Evolutionary conservation across 306 rosid species (phyloP).

Genomic region (Argentina anserina): DNA sequence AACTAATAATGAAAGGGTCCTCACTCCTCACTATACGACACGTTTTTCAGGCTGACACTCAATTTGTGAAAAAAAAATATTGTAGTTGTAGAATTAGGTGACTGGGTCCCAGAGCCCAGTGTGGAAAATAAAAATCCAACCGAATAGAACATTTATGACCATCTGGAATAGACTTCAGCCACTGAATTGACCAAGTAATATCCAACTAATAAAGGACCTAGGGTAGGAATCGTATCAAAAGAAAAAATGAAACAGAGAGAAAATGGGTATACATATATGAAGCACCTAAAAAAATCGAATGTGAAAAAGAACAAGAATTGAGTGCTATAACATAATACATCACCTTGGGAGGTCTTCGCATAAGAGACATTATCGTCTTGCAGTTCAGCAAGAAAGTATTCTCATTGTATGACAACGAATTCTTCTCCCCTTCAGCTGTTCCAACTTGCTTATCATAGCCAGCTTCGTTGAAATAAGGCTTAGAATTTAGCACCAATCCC

Average conservation of each 20-base stretch:
- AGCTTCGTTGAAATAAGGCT: slow-evolving; percentile 98
- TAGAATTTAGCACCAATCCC: slow-evolving; percentile 89
- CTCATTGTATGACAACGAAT: slow-evolving; percentile 93
- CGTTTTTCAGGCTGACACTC: not conserved
- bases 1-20: not conserved
- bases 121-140: not conserved
- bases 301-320: not conserved
- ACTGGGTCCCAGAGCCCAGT: not conserved
- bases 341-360: slow-evolving; percentile 95
- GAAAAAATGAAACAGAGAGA: not conserved
- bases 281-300: not conserved
- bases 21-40: not conserved
- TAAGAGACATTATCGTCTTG: slow-evolving; percentile 92
- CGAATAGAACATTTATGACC: too few species aligned
- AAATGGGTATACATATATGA: not conserved
- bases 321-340: slow-evolving; percentile 4
- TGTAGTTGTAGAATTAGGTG: not conserved
- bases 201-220: not conserved
- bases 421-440: slow-evolving; percentile 98
- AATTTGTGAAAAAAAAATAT: not conserved
- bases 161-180: not conserved
- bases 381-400: slow-evolving; percentile 84
- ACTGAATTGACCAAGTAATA: not conserved
- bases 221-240: not conserved
- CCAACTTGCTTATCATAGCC: slow-evolving; percentile 98